Evolutionary conservation across 108 stramenopile genomes (phyloP).

Genomic region (Cyclotella cryptica): DNA sequence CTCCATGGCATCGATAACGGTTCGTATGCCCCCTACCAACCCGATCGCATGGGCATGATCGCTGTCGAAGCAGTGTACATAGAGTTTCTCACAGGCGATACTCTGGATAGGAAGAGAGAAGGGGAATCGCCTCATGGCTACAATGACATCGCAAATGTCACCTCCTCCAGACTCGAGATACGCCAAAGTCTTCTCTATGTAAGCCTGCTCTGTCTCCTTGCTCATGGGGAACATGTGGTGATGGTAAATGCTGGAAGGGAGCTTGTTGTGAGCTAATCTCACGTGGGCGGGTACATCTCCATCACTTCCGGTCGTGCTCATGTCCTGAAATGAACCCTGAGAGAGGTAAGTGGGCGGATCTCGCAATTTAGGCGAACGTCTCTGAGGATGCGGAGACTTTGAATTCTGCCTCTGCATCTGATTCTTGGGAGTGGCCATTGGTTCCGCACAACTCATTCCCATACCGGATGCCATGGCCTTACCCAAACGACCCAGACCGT

Average conservation of each 20-base stretch:
- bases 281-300: slow-evolving; percentile 18
- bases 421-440: not conserved
- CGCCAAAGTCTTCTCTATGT: slow-evolving; percentile 37
- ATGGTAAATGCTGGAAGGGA: slow-evolving; percentile 47
- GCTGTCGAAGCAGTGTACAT: slow-evolving; percentile 47
- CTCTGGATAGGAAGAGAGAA: slow-evolving; percentile 44
- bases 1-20: slow-evolving; percentile 54
- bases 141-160: slow-evolving; percentile 44
- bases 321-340: not conserved
- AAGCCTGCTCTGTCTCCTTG: slow-evolving; percentile 30
- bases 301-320: slow-evolving; percentile 2
- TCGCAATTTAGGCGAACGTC: not conserved
- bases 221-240: slow-evolving; percentile 43
- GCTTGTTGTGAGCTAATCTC: slow-evolving; percentile 41
- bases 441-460: slow-evolving; percentile 31
- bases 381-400: slow-evolving; percentile 23
- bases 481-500: slow-evolving; percentile 17
- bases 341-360: slow-evolving; percentile 1
- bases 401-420: slow-evolving; percentile 9
- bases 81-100: slow-evolving; percentile 43
- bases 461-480: slow-evolving; percentile 31
- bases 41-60: slow-evolving; percentile 49
- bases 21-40: slow-evolving; percentile 51
- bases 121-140: slow-evolving; percentile 50
- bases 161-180: slow-evolving; percentile 51